phyloP scores from a whole-genome alignment of 2,329 filamentous ascomycete species.

The Aspergillus brunneoviolaceus region DNA sequence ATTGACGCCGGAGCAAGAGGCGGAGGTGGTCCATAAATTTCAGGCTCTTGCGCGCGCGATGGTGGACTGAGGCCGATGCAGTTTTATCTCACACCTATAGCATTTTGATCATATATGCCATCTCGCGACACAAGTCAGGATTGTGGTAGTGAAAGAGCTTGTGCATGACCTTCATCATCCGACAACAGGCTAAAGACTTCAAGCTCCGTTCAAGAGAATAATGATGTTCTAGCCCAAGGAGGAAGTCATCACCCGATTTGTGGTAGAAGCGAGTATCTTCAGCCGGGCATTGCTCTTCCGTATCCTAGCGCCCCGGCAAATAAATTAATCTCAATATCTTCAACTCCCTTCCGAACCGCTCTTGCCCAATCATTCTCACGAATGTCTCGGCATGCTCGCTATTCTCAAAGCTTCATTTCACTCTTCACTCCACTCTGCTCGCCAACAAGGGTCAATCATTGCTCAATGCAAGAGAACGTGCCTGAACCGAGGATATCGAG shows the following conservation, averaged over 20 bases:
- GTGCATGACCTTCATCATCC: no score
- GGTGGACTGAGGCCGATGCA: not conserved
- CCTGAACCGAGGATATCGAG: not conserved
- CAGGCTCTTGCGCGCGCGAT: constrained; percentile 7
- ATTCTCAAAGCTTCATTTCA: not conserved
- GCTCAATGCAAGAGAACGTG: constrained; percentile 2
- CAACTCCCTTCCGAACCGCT: not conserved
- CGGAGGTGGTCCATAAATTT: constrained; percentile 6
- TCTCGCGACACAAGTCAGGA: no score
- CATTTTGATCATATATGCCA: no score
- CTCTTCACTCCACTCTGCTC: not conserved
- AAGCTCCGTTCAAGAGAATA: not conserved
- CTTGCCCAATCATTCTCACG: not conserved
- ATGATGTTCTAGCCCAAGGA: not conserved
- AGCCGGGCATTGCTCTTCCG: not conserved
- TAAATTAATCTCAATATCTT: constrained; percentile 2
- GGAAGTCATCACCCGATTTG: not conserved
- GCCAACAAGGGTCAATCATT: constrained; percentile 1
- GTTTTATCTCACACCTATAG: no score
- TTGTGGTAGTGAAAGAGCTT: no score
- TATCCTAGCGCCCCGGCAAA: not conserved
- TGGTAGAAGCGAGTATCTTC: not conserved
- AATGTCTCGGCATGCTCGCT: constrained; percentile 3
- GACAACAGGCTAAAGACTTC: not conserved
- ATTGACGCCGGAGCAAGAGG: not conserved